Base-by-base conservation (phyloP, 441 rosid genomes). In the Erysimum cheiri region DNA sequence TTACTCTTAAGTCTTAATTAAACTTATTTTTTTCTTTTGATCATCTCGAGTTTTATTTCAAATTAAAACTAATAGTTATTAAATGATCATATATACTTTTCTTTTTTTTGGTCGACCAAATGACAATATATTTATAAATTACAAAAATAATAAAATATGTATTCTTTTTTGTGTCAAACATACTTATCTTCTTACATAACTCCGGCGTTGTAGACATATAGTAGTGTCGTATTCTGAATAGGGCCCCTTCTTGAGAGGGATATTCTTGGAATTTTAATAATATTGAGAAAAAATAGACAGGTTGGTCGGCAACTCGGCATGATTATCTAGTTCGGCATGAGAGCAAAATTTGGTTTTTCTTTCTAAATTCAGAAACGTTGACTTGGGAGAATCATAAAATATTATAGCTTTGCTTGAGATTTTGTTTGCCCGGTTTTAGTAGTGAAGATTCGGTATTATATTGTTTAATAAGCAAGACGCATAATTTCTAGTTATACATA, bases 251-350 rank as follows among this genome's bases (percentile, higher is more conserved):
- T 22, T 22, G 24, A 22, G 24, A 28, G 39, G 72, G 47, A 49
- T 40, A 67, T 49, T 48, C 0, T 59, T 28, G 60, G 39, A 56
- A 49, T 60, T 54, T 55, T 2, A 54, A 46, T 36, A n/a, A 64
- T 14, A 47, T 14, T 41, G 35, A 7, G 7, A 4, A 1, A 50
- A 56, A 68, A 47, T 4, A 13, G 69, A 68, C 64, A 61, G 64
- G 44, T 54, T 60, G 64, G 78, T 74, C 77, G 77, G 78, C 77
- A 73, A 58, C 73, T 74, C 77, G 77, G 78, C 77, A 73, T 24
- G 52, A 31, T 57, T 65, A 32, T 55, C 1, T 15, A 44, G 66
- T 58, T 49, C 24, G 67, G 67, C 64, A 61, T 32, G 64, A 19
- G 53, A 61, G 57, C 78, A 68, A 68, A 54, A 15, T 19, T 47